These are phyloP conservation scores for Colletotrichum sp. DNA, from an alignment of 2,329 filamentous ascomycete genomes.

Conservation along the genomic window DNA sequence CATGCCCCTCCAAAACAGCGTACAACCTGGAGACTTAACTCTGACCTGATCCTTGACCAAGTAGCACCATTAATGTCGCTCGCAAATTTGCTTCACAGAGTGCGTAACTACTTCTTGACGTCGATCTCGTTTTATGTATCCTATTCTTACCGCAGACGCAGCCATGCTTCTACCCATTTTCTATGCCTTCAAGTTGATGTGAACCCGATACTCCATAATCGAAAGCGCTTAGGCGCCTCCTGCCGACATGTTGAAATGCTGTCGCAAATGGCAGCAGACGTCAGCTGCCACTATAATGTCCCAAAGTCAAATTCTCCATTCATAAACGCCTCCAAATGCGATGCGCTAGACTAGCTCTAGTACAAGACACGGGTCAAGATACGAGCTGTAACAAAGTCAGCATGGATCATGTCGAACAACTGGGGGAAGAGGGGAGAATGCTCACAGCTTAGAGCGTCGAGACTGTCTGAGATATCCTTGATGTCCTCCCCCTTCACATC, in stretches of 20 bases:
- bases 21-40: not conserved
- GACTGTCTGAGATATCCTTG: constrained; percentile 81
- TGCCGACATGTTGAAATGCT: constrained; percentile 17
- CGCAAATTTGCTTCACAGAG: not conserved
- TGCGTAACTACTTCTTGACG: not conserved
- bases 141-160: not conserved
- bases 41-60: not conserved
- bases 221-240: not conserved
- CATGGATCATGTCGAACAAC: not conserved
- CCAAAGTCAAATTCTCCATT: not conserved
- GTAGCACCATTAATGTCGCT: not conserved
- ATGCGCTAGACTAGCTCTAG: constrained; percentile 27
- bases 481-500: constrained; percentile 81
- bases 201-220: constrained; percentile 5
- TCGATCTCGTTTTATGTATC: not conserved
- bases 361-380: constrained; percentile 54
- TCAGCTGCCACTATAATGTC: not conserved
- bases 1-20: not conserved
- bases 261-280: not conserved
- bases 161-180: not conserved
- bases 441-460: constrained; percentile 84
- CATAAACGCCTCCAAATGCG: constrained; percentile 5
- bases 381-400: constrained; percentile 36
- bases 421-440: constrained; percentile 14
- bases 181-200: constrained; percentile 16